Conservation (phyloP, 805 yeast species). For the Schizosaccharomyces cryophilus region DNA sequence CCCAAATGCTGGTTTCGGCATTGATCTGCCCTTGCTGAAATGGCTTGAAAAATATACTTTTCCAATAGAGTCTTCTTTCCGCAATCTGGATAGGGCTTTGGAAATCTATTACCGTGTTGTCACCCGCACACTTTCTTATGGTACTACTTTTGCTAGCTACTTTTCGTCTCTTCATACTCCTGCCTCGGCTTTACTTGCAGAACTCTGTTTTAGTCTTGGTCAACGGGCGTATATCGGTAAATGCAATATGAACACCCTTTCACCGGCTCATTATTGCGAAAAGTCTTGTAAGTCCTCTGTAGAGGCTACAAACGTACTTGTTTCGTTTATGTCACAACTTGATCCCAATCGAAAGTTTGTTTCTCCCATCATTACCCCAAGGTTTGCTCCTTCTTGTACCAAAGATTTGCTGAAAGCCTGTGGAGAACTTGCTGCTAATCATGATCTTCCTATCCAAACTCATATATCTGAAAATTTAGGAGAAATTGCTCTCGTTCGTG, state of each 20-base stretch:
- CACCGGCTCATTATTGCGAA: slow-evolving; percentile 39
- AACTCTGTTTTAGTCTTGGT: slow-evolving; percentile 36
- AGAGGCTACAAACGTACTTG: slow-evolving; percentile 28
- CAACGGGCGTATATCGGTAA: slow-evolving; percentile 76
- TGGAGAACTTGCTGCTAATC: slow-evolving; percentile 28
- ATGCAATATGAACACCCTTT: slow-evolving; percentile 75
- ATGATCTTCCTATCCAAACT: slow-evolving; percentile 53
- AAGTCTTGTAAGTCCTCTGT: slow-evolving; percentile 35
- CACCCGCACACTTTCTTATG: slow-evolving; percentile 42
- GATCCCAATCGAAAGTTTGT: slow-evolving; percentile 32
- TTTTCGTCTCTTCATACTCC: slow-evolving; percentile 68
- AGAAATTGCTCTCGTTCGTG: slow-evolving; percentile 52
- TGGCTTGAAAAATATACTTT: slow-evolving; percentile 80
- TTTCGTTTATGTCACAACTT: slow-evolving; percentile 27
- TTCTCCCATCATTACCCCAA: slow-evolving; percentile 64
- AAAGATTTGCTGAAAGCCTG: slow-evolving; percentile 34
- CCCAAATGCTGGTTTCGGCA: slow-evolving; percentile 64
- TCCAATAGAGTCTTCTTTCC: slow-evolving; percentile 55
- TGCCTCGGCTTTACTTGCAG: slow-evolving; percentile 56
- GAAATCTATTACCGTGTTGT: slow-evolving; percentile 44
- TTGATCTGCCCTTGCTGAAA: slow-evolving; percentile 59
- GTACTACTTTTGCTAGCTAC: slow-evolving; percentile 83
- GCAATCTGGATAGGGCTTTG: slow-evolving; percentile 28
- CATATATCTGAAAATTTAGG: slow-evolving; percentile 63
- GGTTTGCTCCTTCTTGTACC: slow-evolving; percentile 80